Evolutionary conservation across 192 early-diverging fungal genomes (phyloP).

Genomic region (Endogone sp.): DNA sequence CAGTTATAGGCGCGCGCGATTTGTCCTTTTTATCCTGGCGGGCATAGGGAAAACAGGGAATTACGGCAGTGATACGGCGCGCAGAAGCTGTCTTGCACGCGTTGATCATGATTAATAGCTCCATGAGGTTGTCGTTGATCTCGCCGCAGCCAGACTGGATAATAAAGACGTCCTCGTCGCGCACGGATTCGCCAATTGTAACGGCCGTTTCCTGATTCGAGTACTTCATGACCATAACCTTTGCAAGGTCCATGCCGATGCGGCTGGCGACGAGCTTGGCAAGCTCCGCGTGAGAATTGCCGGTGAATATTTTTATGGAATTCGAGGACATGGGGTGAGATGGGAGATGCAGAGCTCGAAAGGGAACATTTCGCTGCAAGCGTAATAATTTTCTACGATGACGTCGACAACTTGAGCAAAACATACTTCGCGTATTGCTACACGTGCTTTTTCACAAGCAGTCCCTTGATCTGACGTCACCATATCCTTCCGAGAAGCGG

Average conservation of each 20-base stretch:
- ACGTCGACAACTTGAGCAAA: no score
- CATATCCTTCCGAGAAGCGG: no score
- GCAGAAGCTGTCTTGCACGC: conserved; percentile 91
- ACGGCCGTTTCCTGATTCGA: conserved; percentile 90
- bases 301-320: conserved; percentile 95
- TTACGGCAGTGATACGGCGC: conserved; percentile 88
- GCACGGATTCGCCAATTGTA: conserved; percentile 83
- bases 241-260: conserved; percentile 88
- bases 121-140: conserved; percentile 93
- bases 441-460: no score
- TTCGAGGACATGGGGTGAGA: conserved; percentile 80
- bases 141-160: conserved; percentile 90
- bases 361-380: no score
- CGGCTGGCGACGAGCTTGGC: conserved; percentile 91
- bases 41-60: conserved; percentile 97
- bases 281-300: conserved; percentile 94
- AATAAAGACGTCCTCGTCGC: conserved; percentile 94
- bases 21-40: conserved; percentile 99
- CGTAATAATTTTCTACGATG: no score
- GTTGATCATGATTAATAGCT: conserved; percentile 96
- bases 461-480: no score
- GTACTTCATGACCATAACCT: conserved; percentile 94
- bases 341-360: neutral
- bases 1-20: conserved; percentile 91
- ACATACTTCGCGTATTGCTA: no score